phyloP scores from a whole-genome alignment of 169 alveolate genomes.

The Blepharisma undulans region DNA sequence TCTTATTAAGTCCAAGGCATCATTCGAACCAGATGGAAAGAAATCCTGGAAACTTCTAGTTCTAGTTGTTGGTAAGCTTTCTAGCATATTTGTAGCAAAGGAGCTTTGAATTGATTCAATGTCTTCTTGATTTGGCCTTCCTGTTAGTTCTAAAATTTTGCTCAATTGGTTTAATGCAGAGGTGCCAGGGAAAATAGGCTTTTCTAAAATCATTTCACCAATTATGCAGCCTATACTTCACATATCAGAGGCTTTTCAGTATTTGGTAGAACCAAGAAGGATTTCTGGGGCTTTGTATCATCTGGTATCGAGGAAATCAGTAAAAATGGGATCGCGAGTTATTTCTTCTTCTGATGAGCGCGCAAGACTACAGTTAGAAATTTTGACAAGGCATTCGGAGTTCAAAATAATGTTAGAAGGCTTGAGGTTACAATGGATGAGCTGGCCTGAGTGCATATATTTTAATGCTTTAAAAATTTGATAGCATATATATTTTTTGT shows the following conservation, averaged over 20 bases:
- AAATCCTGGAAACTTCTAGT: slow-evolving; percentile 28
- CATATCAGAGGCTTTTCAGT: slow-evolving; percentile 34
- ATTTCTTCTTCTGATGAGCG: slow-evolving; percentile 71
- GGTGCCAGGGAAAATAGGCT: slow-evolving; percentile 54
- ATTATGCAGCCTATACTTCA: slow-evolving; percentile 41
- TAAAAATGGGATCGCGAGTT: not conserved
- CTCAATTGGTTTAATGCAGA: slow-evolving; percentile 95
- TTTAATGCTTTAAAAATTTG: slow-evolving; percentile 72
- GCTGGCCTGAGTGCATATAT: slow-evolving; percentile 76
- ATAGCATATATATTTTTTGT: slow-evolving; percentile 66
- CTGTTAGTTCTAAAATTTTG: slow-evolving; percentile 90
- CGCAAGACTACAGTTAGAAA: slow-evolving; percentile 84
- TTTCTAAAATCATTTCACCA: slow-evolving; percentile 38
- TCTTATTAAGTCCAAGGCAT: slow-evolving; percentile 71
- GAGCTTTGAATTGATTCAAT: slow-evolving; percentile 41
- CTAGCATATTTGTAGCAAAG: slow-evolving; percentile 79
- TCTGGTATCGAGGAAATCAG: no score
- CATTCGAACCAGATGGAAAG: slow-evolving; percentile 40
- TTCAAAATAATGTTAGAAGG: slow-evolving; percentile 79
- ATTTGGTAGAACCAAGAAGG: slow-evolving; percentile 17
- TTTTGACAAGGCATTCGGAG: slow-evolving; percentile 78
- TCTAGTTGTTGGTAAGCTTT: slow-evolving; percentile 53
- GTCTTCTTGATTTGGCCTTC: slow-evolving; percentile 92
- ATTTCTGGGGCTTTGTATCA: slow-evolving; percentile 58
- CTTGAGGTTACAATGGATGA: slow-evolving; percentile 75